Percentiles rank a stretch among this genome's conserved stretches.
These are phyloP conservation scores for Datura wrightii DNA, from an alignment of 257 asterid genomes.

Conservation along the genomic window DNA sequence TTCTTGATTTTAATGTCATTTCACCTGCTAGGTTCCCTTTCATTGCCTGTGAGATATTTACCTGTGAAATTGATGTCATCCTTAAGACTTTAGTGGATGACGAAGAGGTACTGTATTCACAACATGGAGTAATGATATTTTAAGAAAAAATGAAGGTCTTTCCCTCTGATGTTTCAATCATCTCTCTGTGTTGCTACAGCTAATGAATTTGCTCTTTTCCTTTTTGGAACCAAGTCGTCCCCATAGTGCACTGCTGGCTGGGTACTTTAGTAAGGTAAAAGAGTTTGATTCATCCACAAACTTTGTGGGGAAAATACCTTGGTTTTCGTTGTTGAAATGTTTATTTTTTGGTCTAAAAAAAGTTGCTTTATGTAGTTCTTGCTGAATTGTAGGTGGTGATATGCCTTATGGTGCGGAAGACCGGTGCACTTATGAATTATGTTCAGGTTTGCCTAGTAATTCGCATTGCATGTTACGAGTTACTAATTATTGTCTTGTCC, in stretches of 20 bases:
- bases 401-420: conserved; percentile 92
- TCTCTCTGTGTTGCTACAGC: conserved; percentile 57
- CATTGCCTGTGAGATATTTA: conserved; percentile 93
- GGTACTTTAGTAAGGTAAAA: conserved; percentile 94
- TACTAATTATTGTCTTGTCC: background rate
- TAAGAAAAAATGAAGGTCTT: conserved; percentile 30
- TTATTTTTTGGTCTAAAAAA: conserved; percentile 29
- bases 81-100: conserved; percentile 93
- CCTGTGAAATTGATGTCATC: conserved; percentile 97
- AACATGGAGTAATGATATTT: conserved; percentile 15
- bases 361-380: conserved; percentile 41
- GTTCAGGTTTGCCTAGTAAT: conserved; percentile 64
- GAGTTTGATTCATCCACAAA: conserved; percentile 34
- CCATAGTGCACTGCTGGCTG: conserved; percentile 91
- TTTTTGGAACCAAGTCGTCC: conserved; percentile 88
- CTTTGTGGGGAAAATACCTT: conserved; percentile 22
- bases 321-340: conserved; percentile 23
- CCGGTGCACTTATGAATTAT: conserved; percentile 81
- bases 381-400: conserved; percentile 76
- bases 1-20: conserved; percentile 35
- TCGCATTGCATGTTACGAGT: background rate
- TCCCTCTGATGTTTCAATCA: conserved; percentile 33
- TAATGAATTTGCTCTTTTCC: conserved; percentile 92
- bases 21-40: conserved; percentile 81
- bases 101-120: conserved; percentile 71